Conservation (phyloP, 805 yeast genomes). For the Ogataea nakhonphanomensis region DNA sequence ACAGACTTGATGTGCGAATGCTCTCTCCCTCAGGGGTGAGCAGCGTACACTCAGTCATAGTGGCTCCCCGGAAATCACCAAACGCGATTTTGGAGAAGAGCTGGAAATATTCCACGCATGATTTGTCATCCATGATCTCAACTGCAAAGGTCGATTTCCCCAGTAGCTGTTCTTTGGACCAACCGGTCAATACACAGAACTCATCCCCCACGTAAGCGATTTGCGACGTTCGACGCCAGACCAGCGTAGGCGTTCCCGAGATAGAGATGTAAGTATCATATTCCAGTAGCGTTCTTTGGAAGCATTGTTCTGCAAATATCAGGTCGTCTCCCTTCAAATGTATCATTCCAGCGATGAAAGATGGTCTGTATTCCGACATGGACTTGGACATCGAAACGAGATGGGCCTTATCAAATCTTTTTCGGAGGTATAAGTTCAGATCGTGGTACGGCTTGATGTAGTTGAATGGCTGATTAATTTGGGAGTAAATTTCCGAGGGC, state of each 20-base stretch:
- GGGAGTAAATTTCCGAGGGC: slow-evolving; percentile 76
- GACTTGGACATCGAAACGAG: slow-evolving; percentile 80
- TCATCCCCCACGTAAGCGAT: slow-evolving; percentile 95
- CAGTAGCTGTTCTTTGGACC: slow-evolving; percentile 71
- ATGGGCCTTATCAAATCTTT: slow-evolving; percentile 58
- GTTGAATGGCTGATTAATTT: slow-evolving; percentile 72
- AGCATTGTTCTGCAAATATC: slow-evolving; percentile 94
- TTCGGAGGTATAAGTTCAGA: slow-evolving; percentile 66
- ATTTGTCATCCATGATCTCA: slow-evolving; percentile 82
- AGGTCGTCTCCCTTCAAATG: slow-evolving; percentile 86
- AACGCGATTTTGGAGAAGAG: slow-evolving; percentile 81
- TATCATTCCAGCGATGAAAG: slow-evolving; percentile 88
- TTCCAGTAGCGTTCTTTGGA: slow-evolving; percentile 86
- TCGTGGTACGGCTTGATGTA: slow-evolving; percentile 91
- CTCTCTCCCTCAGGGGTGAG: slow-evolving; percentile 52
- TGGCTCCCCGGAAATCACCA: slow-evolving; percentile 84
- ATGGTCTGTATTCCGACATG: slow-evolving; percentile 88
- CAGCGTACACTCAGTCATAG: slow-evolving; percentile 83
- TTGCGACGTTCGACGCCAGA: slow-evolving; percentile 95
- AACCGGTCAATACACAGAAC: slow-evolving; percentile 86
- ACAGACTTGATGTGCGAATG: slow-evolving; percentile 75
- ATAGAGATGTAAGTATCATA: slow-evolving; percentile 80
- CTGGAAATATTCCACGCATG: slow-evolving; percentile 85
- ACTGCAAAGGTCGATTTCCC: slow-evolving; percentile 68
- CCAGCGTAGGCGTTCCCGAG: slow-evolving; percentile 91